phyloP scores from a whole-genome alignment of 495 filamentous ascomycete genomes.

The Apiosordaria backusii region DNA sequence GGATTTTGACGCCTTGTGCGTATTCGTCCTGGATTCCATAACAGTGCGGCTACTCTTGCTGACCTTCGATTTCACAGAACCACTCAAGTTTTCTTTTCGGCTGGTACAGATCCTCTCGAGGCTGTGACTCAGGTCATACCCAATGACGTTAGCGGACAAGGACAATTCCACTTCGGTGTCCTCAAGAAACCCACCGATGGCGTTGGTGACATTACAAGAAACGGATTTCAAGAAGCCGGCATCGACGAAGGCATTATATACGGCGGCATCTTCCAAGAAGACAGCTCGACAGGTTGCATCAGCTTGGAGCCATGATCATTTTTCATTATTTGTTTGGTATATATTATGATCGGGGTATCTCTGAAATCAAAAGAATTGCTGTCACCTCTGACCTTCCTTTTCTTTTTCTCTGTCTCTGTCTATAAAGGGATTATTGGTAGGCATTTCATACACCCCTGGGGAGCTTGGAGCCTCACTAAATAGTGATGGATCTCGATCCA shows the following conservation, averaged over 20 bases:
- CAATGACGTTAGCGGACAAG: conserved; percentile 45
- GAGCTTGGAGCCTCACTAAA: conserved; percentile 9
- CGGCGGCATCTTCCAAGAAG: conserved; percentile 47
- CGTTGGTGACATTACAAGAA: conserved; percentile 36
- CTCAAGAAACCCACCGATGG: conserved; percentile 42
- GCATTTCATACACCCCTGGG: conserved; percentile 9
- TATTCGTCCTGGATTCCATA: background rate
- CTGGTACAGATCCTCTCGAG: conserved; percentile 29
- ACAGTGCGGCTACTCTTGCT: background rate
- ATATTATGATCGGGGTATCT: background rate
- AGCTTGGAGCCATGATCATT: conserved; percentile 21
- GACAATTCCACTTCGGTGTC: conserved; percentile 47
- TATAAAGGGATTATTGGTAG: background rate
- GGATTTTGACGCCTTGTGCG: conserved; percentile 42
- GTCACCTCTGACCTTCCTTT: background rate
- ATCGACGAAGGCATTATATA: conserved; percentile 48
- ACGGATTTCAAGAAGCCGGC: conserved; percentile 39
- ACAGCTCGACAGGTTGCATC: conserved; percentile 35
- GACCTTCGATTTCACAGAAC: conserved; percentile 17
- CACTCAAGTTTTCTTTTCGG: conserved; percentile 37
- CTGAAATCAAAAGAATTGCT: background rate
- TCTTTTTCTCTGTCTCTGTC: background rate
- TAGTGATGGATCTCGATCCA: background rate
- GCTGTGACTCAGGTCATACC: conserved; percentile 30
- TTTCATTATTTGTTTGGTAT: background rate